Conservation (phyloP, 257 asterid species). For the Fraxinus anomala region DNA sequence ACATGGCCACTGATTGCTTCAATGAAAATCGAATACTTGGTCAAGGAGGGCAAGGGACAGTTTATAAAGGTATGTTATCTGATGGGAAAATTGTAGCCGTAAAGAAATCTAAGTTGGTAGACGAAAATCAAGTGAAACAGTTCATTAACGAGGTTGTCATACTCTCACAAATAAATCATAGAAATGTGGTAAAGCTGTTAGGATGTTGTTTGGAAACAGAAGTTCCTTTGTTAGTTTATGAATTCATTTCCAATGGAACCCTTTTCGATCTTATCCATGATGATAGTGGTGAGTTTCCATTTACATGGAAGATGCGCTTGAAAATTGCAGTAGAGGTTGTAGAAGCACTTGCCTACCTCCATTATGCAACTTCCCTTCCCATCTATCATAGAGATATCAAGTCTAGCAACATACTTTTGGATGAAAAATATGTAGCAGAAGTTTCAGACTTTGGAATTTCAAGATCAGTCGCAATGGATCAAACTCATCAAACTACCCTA, state of each 20-base stretch:
- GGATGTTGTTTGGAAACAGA: constrained; percentile 31
- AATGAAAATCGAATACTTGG: constrained; percentile 30
- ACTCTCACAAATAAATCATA: constrained; percentile 32
- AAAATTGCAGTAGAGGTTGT: constrained; percentile 28
- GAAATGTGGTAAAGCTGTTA: constrained; percentile 27
- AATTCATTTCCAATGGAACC: constrained; percentile 25
- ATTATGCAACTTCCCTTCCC: constrained; percentile 29
- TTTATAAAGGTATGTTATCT: constrained; percentile 30
- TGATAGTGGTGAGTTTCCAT: constrained; percentile 12
- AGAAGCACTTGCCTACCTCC: constrained; percentile 28
- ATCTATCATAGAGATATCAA: constrained; percentile 33
- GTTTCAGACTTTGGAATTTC: constrained; percentile 33
- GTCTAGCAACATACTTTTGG: constrained; percentile 30
- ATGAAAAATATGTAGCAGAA: constrained; percentile 24
- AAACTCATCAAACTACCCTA: constrained; percentile 30
- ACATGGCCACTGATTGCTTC: constrained; percentile 28
- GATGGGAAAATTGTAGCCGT: constrained; percentile 30
- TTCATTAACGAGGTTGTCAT: constrained; percentile 36
- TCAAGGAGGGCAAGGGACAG: constrained; percentile 35
- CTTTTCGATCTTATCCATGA: constrained; percentile 22
- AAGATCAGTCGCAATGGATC: constrained; percentile 19
- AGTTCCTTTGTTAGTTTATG: constrained; percentile 23
- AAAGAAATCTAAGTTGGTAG: constrained; percentile 28
- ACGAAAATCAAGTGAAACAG: constrained; percentile 26
- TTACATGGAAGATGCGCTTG: constrained; percentile 26